Evolutionary conservation across 2,329 filamentous ascomycete genomes (phyloP).

Genomic region (Colletotrichum echinochloae): DNA sequence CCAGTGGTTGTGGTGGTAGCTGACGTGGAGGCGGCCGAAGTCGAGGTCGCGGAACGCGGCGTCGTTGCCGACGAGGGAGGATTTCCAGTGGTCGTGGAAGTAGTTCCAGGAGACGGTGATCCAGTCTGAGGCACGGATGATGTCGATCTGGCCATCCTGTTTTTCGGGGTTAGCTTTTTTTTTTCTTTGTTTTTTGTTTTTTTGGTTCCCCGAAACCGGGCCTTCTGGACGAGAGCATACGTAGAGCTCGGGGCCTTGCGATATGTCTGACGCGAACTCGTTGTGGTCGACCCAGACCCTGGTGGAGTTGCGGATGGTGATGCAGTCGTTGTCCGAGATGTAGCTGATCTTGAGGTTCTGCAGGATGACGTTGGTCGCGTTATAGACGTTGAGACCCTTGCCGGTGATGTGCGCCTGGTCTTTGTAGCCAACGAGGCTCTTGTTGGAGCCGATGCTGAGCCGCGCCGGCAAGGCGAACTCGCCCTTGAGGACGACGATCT

Average conservation of each 20-base stretch:
- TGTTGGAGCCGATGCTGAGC: constrained; percentile 59
- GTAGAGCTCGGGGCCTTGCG: constrained; percentile 53
- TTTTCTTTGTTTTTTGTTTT: too few species aligned
- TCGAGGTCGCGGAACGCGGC: constrained; percentile 55
- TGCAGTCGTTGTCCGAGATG: constrained; percentile 55
- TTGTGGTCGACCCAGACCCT: constrained; percentile 62
- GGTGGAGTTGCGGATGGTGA: constrained; percentile 58
- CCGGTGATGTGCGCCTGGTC: constrained; percentile 51
- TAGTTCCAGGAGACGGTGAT: constrained; percentile 62
- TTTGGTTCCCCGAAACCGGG: background rate
- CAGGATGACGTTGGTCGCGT: constrained; percentile 55
- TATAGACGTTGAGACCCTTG: constrained; percentile 51
- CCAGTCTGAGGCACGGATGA: constrained; percentile 58
- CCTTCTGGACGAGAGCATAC: constrained; percentile 35
- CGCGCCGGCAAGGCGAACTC: constrained; percentile 55
- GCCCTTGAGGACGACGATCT: constrained; percentile 58
- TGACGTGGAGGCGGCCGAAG: constrained; percentile 58
- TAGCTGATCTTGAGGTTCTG: constrained; percentile 53
- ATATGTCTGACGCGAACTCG: constrained; percentile 58
- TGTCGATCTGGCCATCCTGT: constrained; percentile 60
- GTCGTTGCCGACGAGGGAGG: constrained; percentile 58
- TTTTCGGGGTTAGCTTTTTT: background rate
- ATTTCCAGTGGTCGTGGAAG: constrained; percentile 61
- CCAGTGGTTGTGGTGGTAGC: constrained; percentile 65
- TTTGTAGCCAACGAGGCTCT: constrained; percentile 55